A percentile compares a stretch with the other conserved stretches of the same genome.
phyloP scores from a whole-genome alignment of 345 rosid species.

The Lagerstroemia speciosa region DNA sequence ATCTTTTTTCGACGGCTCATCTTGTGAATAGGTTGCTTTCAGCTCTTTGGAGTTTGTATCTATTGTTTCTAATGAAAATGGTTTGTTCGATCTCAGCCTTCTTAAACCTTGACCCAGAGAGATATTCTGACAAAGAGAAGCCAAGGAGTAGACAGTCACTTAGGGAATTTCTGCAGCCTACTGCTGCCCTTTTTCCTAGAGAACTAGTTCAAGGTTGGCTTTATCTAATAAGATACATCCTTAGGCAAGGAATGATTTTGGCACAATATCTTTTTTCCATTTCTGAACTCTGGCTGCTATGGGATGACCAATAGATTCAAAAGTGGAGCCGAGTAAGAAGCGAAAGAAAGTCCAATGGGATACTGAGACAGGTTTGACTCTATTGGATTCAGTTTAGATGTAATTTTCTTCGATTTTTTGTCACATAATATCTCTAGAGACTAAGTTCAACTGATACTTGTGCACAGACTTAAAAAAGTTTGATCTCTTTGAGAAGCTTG shows the following conservation, averaged over 20 bases:
- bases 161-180: conserved; percentile 27
- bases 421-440: not conserved
- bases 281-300: not conserved
- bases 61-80: not conserved
- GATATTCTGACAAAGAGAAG: conserved; percentile 38
- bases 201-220: conserved; percentile 43
- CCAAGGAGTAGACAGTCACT: conserved; percentile 25
- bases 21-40: not conserved
- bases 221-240: not conserved
- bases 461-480: conserved; percentile 23
- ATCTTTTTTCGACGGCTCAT: not conserved
- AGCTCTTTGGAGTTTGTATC: not conserved
- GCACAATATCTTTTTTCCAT: not conserved
- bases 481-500: conserved; percentile 37
- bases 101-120: conserved; percentile 36
- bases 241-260: not conserved
- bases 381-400: not conserved
- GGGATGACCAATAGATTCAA: conserved; percentile 20
- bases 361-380: conserved; percentile 29
- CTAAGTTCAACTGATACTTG: conserved; percentile 10
- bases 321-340: conserved; percentile 13
- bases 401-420: not conserved
- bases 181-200: conserved; percentile 36
- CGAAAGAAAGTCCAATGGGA: conserved; percentile 38
- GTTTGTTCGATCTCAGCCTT: conserved; percentile 16